phyloP scores from a whole-genome alignment of 1,139 yeast species.

The Meyerozyma carpophila region DNA sequence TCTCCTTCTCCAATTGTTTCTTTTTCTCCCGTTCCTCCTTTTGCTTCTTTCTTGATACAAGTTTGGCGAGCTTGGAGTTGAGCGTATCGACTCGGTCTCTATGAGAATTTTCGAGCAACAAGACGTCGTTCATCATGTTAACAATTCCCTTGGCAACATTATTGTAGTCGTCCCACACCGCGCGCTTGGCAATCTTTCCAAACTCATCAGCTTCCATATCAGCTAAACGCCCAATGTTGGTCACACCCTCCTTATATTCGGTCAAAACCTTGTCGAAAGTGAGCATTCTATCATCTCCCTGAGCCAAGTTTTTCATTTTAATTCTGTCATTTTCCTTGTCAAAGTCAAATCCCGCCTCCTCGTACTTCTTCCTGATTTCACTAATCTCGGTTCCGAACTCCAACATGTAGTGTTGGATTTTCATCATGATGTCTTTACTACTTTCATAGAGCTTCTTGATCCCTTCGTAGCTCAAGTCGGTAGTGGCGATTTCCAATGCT shows the following conservation, averaged over 20 bases:
- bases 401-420: slow-evolving; percentile 40
- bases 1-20: slow-evolving; percentile 19
- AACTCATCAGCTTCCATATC: slow-evolving; percentile 22
- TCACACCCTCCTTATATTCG: slow-evolving; percentile 30
- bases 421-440: slow-evolving; percentile 33
- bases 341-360: slow-evolving; percentile 40
- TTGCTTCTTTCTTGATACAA: slow-evolving; percentile 30
- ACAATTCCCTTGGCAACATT: slow-evolving; percentile 28
- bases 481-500: slow-evolving; percentile 18
- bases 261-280: slow-evolving; percentile 29
- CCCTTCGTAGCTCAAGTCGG: slow-evolving; percentile 29
- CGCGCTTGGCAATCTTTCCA: slow-evolving; percentile 23
- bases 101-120: slow-evolving; percentile 34
- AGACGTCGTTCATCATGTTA: slow-evolving; percentile 28
- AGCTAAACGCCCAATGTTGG: slow-evolving; percentile 22
- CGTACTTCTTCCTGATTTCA: slow-evolving; percentile 35
- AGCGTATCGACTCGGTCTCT: slow-evolving; percentile 34
- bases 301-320: slow-evolving; percentile 23
- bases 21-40: slow-evolving; percentile 31
- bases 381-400: slow-evolving; percentile 41
- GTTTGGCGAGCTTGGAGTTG: slow-evolving; percentile 27
- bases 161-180: slow-evolving; percentile 30
- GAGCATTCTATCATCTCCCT: slow-evolving; percentile 33
- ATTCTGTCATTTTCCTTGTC: slow-evolving; percentile 44
- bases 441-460: slow-evolving; percentile 36